These are phyloP conservation scores for Chytriomyces sp. DNA, from an alignment of 192 early-diverging fungal species.

Conservation along the genomic window DNA sequence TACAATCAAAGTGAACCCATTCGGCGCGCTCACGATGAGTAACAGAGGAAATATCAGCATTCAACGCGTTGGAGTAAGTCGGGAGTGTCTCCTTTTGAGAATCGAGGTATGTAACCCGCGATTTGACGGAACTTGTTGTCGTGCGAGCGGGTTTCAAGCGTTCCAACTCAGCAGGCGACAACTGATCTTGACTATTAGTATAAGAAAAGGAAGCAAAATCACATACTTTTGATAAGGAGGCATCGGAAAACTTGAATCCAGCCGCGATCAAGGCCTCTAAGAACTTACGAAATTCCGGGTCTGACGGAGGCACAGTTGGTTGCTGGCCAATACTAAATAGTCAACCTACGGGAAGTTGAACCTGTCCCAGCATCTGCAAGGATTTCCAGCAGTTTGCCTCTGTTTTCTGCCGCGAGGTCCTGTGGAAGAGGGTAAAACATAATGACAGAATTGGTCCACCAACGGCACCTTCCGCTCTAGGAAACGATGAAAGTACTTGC, in stretches of 20 bases:
- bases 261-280: not conserved
- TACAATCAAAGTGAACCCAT: not conserved
- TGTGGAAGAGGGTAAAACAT: not conserved
- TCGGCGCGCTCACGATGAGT: not conserved
- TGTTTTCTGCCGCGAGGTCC: slow-evolving; percentile 17
- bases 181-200: too few species aligned
- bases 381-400: slow-evolving; percentile 17
- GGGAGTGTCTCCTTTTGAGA: not conserved
- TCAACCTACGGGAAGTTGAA: not conserved
- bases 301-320: not conserved
- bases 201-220: too few species aligned
- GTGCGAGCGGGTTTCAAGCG: not conserved
- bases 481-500: slow-evolving; percentile 6
- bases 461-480: not conserved
- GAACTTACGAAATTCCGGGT: not conserved
- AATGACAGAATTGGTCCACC: not conserved
- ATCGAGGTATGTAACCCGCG: not conserved
- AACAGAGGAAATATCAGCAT: too few species aligned
- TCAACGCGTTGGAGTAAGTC: not conserved
- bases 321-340: not conserved
- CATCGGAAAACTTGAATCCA: not conserved
- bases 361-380: slow-evolving; percentile 3
- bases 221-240: not conserved
- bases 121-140: not conserved
- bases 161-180: not conserved